Percentiles rank a stretch among this genome's conserved stretches.
These are phyloP conservation scores for Arabidopsis lyrata DNA, from an alignment of 441 rosid species.

Conservation along the genomic window DNA sequence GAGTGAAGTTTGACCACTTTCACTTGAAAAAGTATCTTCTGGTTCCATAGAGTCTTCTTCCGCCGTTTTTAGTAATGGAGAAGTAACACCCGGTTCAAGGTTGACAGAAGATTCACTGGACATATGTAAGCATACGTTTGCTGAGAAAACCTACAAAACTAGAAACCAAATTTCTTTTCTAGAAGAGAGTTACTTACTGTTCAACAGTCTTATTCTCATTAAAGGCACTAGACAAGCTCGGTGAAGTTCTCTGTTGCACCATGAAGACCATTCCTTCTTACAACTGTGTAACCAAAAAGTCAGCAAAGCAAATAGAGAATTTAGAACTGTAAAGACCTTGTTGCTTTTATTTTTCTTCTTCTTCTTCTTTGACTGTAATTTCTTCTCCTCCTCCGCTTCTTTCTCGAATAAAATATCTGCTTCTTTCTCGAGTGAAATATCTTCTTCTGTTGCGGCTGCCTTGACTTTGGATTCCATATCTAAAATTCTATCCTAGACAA, in stretches of 20 bases:
- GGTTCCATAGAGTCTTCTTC: neutral
- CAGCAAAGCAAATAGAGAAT: neutral
- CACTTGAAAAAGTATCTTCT: neutral
- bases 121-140: too few relatives aligned
- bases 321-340: neutral
- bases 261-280: neutral
- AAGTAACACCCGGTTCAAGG: neutral
- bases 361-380: neutral
- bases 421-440: too few relatives aligned
- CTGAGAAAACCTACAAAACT: too few relatives aligned
- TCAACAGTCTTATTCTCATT: neutral
- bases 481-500: too few relatives aligned
- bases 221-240: neutral
- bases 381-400: too few relatives aligned
- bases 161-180: too few relatives aligned
- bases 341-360: neutral
- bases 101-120: too few relatives aligned
- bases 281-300: neutral
- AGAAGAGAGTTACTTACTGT: neutral
- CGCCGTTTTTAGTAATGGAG: slow-evolving; percentile 1
- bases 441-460: too few relatives aligned
- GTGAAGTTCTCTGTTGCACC: neutral
- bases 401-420: too few relatives aligned
- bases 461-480: too few relatives aligned
- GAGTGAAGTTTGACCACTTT: neutral